phyloP scores from a whole-genome alignment of 1,284 basidiomycete species.

The Sparassis latifolia region DNA sequence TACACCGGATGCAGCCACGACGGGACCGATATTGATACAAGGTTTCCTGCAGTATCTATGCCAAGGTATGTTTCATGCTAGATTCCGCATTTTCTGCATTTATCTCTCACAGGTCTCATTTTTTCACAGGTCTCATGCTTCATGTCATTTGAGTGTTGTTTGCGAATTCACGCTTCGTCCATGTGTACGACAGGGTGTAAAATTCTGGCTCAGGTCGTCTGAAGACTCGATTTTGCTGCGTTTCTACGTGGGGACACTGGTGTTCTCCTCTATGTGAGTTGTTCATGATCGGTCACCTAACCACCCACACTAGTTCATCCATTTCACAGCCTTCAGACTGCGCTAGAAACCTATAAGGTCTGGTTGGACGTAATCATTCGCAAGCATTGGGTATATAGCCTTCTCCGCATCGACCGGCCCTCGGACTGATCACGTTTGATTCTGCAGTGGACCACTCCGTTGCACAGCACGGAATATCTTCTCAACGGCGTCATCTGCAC shows the following conservation, averaged over 20 bases:
- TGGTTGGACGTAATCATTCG: slow-evolving; percentile 36
- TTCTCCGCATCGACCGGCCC: neutral
- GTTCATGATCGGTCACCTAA: too few relatives aligned
- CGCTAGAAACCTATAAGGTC: slow-evolving; percentile 41
- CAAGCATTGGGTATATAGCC: slow-evolving; percentile 32
- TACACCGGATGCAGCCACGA: slow-evolving; percentile 9
- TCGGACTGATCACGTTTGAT: neutral
- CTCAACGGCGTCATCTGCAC: slow-evolving; percentile 40
- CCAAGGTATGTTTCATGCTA: slow-evolving; percentile 11
- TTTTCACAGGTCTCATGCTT: slow-evolving; percentile 23
- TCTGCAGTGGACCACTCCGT: slow-evolving; percentile 30
- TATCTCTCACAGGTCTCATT: slow-evolving; percentile 30
- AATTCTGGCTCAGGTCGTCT: slow-evolving; percentile 37
- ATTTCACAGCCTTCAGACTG: slow-evolving; percentile 35
- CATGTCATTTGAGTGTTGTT: too few relatives aligned
- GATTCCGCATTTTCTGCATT: too few relatives aligned
- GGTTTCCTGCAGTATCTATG: slow-evolving; percentile 19
- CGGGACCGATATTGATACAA: slow-evolving; percentile 16
- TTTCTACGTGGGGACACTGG: slow-evolving; percentile 32
- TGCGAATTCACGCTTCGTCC: neutral
- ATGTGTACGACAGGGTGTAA: slow-evolving; percentile 31
- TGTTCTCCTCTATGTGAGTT: slow-evolving; percentile 37
- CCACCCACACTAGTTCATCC: too few relatives aligned
- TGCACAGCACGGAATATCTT: slow-evolving; percentile 39
- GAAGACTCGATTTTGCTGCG: slow-evolving; percentile 38